phyloP scores from a whole-genome alignment of 331 rosid species.

The Quercus tomentella region DNA sequence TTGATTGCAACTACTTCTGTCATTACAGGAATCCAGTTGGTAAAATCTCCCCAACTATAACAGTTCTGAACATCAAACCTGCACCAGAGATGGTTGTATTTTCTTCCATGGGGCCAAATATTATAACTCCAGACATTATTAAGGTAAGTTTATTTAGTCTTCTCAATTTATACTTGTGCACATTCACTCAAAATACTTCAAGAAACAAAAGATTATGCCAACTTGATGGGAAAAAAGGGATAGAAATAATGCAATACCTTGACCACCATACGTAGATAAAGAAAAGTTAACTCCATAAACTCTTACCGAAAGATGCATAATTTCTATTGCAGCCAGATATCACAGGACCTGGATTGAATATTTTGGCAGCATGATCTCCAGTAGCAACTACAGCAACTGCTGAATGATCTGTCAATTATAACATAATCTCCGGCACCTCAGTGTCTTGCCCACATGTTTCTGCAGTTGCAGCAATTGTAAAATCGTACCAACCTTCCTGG shows the following conservation, averaged over 20 bases:
- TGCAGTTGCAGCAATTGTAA: slow-evolving; percentile 54
- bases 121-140: slow-evolving; percentile 58
- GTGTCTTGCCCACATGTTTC: slow-evolving; percentile 67
- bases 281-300: not conserved
- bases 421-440: slow-evolving; percentile 68
- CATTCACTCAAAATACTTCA: not conserved
- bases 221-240: not conserved
- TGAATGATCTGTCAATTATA: slow-evolving; percentile 41
- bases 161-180: not conserved
- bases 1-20: not conserved
- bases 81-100: slow-evolving; percentile 63
- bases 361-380: slow-evolving; percentile 79
- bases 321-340: slow-evolving; percentile 54
- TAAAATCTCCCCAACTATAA: slow-evolving; percentile 47
- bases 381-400: slow-evolving; percentile 39
- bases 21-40: slow-evolving; percentile 51
- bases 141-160: slow-evolving; percentile 35
- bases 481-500: slow-evolving; percentile 46
- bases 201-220: slow-evolving; percentile 8
- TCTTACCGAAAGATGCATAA: slow-evolving; percentile 3
- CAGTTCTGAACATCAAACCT: slow-evolving; percentile 44
- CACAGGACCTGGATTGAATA: slow-evolving; percentile 64
- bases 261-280: not conserved
- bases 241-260: not conserved
- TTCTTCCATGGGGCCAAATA: slow-evolving; percentile 72